Base-by-base conservation (phyloP, 805 yeast genomes). In the Candida ovalis region DNA sequence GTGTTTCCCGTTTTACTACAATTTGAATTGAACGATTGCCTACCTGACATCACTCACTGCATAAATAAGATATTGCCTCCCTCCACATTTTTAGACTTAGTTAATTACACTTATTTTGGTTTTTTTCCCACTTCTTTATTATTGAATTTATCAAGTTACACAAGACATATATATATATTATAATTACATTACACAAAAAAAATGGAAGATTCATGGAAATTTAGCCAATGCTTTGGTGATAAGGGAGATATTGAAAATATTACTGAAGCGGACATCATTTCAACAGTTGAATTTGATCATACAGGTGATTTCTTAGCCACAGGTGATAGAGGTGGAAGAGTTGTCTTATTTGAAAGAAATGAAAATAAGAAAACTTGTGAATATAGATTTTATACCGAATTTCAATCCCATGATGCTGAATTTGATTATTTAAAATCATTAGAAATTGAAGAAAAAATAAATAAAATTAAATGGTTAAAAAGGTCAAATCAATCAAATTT, bases 321-420 rank as follows among this genome's bases (percentile, higher is more conserved):
- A 1, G 99, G 99, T 53, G 99, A 94, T 71, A 84, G 91, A 63
- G 99, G 99, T 46, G 99, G 99, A 25, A 80, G 99, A 55, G 97
- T 94, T 38, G 99, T 94, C 15, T 70, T 94, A 46, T 94, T 94
- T 68, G 98, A 94, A 68, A 80, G 98, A 59, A 90, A 88, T 66
- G 84, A 79, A 56, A 69, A 72, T 56, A 82, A 82, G 61, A 81
- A 82, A 68, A 85, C 78, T 60, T 91, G 97, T 68, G 99, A 95
- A 68, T 95, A 94, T 72, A 82, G 89, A 62, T 94, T 94, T 70
- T 85, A 88, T 63, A 94, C 98, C 19, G 99, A 94, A 68, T 94
- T 94, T 70, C 99, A 94, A 74, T 81, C 90, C 64, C 99, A 94
- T 70, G 99, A 94, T 69, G 97, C 98, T 9, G 99, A 94, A 69